Percentiles rank a stretch among this genome's conserved stretches.
Conservation (phyloP, 176 grass and related monocot species). For the bread wheat (Triticum aestivum) region DNA sequence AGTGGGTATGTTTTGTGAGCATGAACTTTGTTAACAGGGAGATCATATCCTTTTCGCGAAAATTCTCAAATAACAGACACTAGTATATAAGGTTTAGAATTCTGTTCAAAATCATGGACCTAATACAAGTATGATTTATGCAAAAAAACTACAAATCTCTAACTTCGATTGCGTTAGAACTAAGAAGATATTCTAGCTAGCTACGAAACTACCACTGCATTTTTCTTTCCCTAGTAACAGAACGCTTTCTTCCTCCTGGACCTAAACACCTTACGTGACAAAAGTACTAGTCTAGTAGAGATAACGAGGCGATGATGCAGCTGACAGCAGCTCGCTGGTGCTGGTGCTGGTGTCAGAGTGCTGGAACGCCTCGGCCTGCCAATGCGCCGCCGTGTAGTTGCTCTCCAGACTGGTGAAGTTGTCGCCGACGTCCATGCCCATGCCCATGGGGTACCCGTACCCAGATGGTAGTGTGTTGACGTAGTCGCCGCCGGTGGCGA, state of each 20-base stretch:
- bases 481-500: background rate
- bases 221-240: background rate
- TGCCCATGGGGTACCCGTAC: background rate
- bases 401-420: background rate
- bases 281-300: background rate
- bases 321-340: background rate
- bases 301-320: background rate
- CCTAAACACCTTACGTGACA: background rate
- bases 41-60: background rate
- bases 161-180: background rate
- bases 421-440: background rate
- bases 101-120: background rate
- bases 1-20: too few relatives aligned
- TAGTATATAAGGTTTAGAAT: background rate
- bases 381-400: background rate
- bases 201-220: background rate
- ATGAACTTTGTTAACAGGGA: background rate
- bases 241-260: background rate
- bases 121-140: background rate
- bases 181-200: background rate
- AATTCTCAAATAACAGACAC: background rate
- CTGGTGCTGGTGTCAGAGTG: background rate
- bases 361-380: background rate
- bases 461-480: background rate
- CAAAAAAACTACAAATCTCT: background rate